Conservation (phyloP, 2,329 filamentous ascomycete genomes). For the Arthrobotrys iridis region DNA sequence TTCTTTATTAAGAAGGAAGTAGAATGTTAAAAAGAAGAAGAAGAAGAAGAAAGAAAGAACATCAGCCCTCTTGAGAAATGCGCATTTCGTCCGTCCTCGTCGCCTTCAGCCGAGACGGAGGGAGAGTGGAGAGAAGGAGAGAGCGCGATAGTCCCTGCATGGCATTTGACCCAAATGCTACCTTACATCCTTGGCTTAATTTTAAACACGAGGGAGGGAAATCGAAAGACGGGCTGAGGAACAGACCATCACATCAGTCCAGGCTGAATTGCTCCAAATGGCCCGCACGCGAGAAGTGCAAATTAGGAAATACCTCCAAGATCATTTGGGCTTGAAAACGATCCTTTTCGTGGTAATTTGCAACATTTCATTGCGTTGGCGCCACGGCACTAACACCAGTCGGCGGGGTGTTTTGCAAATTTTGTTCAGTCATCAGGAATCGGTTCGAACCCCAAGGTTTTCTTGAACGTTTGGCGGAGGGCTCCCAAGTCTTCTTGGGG, state of each 20-base stretch:
- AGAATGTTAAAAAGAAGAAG: neutral
- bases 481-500: neutral
- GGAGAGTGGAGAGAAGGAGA: conserved; percentile 1
- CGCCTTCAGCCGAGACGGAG: conserved; percentile 7
- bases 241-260: neutral
- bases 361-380: conserved; percentile 1
- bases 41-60: too few relatives aligned
- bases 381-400: neutral
- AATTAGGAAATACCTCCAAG: too few relatives aligned
- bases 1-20: conserved; percentile 2
- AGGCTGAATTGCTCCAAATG: neutral
- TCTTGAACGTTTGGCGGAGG: too few relatives aligned
- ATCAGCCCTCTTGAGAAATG: too few relatives aligned
- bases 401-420: neutral
- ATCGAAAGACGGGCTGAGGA: neutral
- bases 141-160: conserved; percentile 33
- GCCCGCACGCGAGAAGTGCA: neutral
- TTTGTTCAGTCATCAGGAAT: conserved; percentile 11
- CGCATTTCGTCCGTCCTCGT: conserved; percentile 13
- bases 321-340: neutral
- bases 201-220: neutral
- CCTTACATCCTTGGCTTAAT: conserved; percentile 35
- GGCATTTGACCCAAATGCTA: conserved; percentile 41
- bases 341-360: neutral
- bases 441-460: too few relatives aligned